Conservation (phyloP, 345 rosid species). For the Schrenkiella parvula region DNA sequence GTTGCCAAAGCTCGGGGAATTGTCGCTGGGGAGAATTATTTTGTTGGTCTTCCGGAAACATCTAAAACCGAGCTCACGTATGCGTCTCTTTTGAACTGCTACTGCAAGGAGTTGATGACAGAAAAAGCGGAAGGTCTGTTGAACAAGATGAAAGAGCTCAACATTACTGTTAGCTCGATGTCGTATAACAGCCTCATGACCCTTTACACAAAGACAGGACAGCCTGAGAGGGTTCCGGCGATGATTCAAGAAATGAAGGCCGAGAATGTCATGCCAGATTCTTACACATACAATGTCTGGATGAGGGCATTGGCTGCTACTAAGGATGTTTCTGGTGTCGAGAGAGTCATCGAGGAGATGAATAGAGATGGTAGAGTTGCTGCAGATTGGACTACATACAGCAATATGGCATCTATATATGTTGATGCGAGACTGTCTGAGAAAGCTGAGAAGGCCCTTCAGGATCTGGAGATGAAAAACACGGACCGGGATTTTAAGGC, state of each 20-base stretch:
- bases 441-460: conserved; percentile 76
- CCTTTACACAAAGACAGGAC: conserved; percentile 65
- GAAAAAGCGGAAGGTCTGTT: conserved; percentile 77
- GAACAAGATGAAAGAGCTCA: conserved; percentile 92
- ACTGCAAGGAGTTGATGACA: conserved; percentile 72
- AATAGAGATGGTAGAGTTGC: conserved; percentile 78
- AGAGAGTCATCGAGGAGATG: conserved; percentile 84
- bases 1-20: conserved; percentile 78
- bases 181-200: conserved; percentile 90
- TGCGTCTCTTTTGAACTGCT: conserved; percentile 85
- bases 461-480: conserved; percentile 73
- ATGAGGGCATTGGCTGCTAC: conserved; percentile 87
- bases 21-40: conserved; percentile 74
- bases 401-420: conserved; percentile 83
- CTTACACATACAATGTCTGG: conserved; percentile 80
- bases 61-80: conserved; percentile 72
- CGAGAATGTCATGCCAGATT: conserved; percentile 48
- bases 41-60: conserved; percentile 70
- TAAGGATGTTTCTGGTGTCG: conserved; percentile 68
- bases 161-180: conserved; percentile 62
- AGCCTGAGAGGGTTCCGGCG: conserved; percentile 56
- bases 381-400: conserved; percentile 88
- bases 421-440: conserved; percentile 60
- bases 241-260: conserved; percentile 89
- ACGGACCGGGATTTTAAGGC: conserved; percentile 50